Conservation (phyloP, 2,329 filamentous ascomycete species). For the Aureobasidium leucospermi region DNA sequence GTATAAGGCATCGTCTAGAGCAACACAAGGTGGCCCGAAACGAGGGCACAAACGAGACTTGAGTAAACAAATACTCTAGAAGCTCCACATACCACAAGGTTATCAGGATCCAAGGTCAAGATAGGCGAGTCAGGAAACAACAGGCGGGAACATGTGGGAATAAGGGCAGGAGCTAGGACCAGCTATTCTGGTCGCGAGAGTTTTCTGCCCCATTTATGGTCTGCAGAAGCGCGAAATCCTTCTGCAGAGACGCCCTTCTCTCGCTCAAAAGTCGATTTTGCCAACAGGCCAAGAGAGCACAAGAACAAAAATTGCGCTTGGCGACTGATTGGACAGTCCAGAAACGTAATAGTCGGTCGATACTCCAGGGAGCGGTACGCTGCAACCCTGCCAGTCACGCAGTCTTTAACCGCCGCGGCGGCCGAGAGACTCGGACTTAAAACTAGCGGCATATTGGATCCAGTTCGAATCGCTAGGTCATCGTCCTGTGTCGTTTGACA, state of each 20-base stretch:
- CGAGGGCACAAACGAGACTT: background rate
- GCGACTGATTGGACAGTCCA: background rate
- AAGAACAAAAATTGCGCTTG: background rate
- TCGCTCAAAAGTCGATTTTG: background rate
- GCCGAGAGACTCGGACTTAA: conserved; percentile 9
- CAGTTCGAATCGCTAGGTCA: conserved; percentile 9
- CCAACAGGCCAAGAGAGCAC: background rate
- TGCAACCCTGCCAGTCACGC: background rate
- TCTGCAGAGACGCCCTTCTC: background rate
- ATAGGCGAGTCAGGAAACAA: background rate
- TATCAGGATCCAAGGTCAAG: background rate
- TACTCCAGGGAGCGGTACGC: background rate
- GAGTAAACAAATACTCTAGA: background rate
- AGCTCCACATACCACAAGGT: background rate
- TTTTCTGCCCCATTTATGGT: background rate
- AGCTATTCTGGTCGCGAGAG: conserved; percentile 5
- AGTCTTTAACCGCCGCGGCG: background rate
- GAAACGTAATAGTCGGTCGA: background rate
- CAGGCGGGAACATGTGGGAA: conserved; percentile 7
- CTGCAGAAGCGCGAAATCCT: background rate
- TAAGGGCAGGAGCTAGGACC: background rate
- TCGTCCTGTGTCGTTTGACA: conserved; percentile 4
- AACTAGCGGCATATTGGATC: conserved; percentile 4
- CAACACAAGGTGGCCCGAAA: background rate
- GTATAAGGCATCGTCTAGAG: too few species aligned